A percentile compares a stretch with the other conserved stretches of the same genome.
Evolutionary conservation across 176 grass and related monocot genomes (phyloP).

Genomic region (Oryza coarctata): DNA sequence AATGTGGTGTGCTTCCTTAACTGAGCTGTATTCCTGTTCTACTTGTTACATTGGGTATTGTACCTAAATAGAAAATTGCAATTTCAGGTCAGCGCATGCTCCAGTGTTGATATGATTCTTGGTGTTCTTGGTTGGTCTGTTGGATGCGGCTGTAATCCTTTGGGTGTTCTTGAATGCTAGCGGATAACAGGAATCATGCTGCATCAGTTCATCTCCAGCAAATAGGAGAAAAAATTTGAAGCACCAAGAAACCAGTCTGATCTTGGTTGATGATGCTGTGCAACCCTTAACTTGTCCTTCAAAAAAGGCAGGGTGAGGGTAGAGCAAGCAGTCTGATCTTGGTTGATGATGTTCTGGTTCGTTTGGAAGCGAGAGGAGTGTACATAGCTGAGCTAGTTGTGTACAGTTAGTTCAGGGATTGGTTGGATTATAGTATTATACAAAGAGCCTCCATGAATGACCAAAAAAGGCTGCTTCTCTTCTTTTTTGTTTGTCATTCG

Average conservation of each 20-base stretch:
- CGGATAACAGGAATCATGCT: conserved; percentile 1
- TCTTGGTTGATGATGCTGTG: conserved; percentile 19
- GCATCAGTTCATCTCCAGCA: conserved; percentile 8
- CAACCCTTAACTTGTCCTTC: conserved; percentile 14
- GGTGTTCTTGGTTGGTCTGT: conserved; percentile 83
- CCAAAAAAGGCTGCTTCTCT: conserved; percentile 4
- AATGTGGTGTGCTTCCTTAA: conserved; percentile 60
- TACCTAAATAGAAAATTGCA: conserved; percentile 32
- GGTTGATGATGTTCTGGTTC: conserved; percentile 23
- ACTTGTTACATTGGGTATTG: conserved; percentile 5
- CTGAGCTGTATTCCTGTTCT: neutral
- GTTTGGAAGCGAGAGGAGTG: conserved; percentile 41
- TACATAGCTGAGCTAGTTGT: conserved; percentile 59
- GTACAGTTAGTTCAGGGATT: conserved; percentile 38
- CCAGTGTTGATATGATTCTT: conserved; percentile 63
- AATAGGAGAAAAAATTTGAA: conserved; percentile 27
- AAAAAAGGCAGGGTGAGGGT: conserved; percentile 30
- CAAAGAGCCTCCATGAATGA: conserved; percentile 11
- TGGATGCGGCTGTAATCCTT: conserved; percentile 73
- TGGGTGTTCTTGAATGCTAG: conserved; percentile 61
- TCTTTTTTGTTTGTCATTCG: neutral
- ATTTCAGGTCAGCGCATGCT: conserved; percentile 63
- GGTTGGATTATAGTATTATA: conserved; percentile 23
- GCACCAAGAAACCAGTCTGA: conserved; percentile 12
- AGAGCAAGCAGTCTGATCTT: too few species aligned